These are phyloP conservation scores for Hypocrella siamensis DNA, from an alignment of 2,329 filamentous ascomycete species.

Conservation along the genomic window DNA sequence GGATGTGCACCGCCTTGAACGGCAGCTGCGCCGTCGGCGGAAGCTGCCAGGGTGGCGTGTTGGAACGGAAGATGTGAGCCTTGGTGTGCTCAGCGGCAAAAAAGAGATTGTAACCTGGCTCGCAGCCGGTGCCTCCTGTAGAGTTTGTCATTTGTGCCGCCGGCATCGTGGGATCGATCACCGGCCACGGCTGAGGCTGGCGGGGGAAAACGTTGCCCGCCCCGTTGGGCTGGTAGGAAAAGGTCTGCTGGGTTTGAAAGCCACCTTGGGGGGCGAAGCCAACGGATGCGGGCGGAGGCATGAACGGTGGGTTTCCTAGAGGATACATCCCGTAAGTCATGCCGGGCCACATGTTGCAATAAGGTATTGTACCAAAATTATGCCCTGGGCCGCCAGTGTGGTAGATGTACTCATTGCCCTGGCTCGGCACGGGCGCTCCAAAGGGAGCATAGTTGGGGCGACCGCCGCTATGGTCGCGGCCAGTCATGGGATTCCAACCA, in stretches of 20 bases:
- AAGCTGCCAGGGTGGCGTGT: slow-evolving; percentile 36
- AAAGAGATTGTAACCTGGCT: slow-evolving; percentile 48
- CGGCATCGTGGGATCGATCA: slow-evolving; percentile 27
- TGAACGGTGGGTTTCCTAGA: slow-evolving; percentile 6
- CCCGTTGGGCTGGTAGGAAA: slow-evolving; percentile 22
- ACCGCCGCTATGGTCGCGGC: slow-evolving; percentile 18
- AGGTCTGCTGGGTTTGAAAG: slow-evolving; percentile 11
- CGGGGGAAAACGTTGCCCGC: slow-evolving; percentile 19
- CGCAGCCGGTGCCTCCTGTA: slow-evolving; percentile 40
- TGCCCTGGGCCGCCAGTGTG: slow-evolving; percentile 20
- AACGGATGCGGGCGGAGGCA: not conserved
- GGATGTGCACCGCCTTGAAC: slow-evolving; percentile 36
- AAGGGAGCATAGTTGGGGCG: slow-evolving; percentile 17
- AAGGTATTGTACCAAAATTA: slow-evolving; percentile 12
- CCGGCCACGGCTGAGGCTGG: slow-evolving; percentile 24
- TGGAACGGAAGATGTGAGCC: slow-evolving; percentile 39
- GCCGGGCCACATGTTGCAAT: slow-evolving; percentile 8
- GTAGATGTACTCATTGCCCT: slow-evolving; percentile 22
- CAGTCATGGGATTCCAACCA: slow-evolving; percentile 23
- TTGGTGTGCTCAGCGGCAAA: slow-evolving; percentile 43
- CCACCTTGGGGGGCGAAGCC: slow-evolving; percentile 6
- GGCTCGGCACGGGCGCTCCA: slow-evolving; percentile 16
- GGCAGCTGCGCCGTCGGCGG: slow-evolving; percentile 23
- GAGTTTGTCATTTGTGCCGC: slow-evolving; percentile 40
- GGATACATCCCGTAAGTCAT: slow-evolving; percentile 12